Percentiles rank a stretch among this genome's conserved stretches.
Evolutionary conservation across 495 filamentous ascomycete genomes (phyloP).

Genomic region (Amorphotheca resinae): DNA sequence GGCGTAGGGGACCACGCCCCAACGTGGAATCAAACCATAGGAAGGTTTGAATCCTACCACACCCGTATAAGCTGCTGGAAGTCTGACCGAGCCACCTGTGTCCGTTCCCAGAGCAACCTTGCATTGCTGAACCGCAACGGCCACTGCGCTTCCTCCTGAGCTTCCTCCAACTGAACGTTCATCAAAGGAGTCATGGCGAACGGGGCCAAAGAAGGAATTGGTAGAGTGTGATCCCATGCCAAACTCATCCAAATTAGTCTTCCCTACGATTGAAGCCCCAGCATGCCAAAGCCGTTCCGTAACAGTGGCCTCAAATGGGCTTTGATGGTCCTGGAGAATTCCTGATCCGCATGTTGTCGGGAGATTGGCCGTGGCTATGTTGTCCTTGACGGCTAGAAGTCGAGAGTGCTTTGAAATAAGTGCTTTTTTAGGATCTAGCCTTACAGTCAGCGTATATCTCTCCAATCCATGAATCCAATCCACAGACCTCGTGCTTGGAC

Average conservation of each 20-base stretch:
- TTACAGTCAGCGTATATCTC: no score
- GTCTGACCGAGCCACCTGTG: conserved; percentile 83
- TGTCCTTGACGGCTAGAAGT: conserved; percentile 69
- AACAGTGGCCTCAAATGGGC: conserved; percentile 79
- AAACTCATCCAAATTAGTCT: conserved; percentile 94
- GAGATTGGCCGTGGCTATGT: conserved; percentile 53
- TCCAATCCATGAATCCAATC: no score
- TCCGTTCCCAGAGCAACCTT: conserved; percentile 82
- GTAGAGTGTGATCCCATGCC: conserved; percentile 92
- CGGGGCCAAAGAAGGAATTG: conserved; percentile 58
- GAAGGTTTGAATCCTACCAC: conserved; percentile 88
- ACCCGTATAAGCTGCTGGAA: conserved; percentile 86
- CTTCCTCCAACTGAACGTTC: conserved; percentile 70
- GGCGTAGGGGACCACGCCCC: conserved; percentile 88
- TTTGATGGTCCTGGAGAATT: conserved; percentile 55
- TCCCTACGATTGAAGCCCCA: conserved; percentile 44
- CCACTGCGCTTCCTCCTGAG: conserved; percentile 87
- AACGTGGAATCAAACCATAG: conserved; percentile 70
- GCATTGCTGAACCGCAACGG: conserved; percentile 59
- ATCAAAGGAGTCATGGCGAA: conserved; percentile 34
- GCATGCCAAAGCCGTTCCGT: conserved; percentile 32
- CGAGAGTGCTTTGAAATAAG: background rate
- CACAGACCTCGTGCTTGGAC: background rate
- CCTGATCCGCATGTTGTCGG: conserved; percentile 69
- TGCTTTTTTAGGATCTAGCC: no score